Evolutionary conservation across 148 eudicot species (phyloP).

Genomic region (Vaccinium corymbosum): DNA sequence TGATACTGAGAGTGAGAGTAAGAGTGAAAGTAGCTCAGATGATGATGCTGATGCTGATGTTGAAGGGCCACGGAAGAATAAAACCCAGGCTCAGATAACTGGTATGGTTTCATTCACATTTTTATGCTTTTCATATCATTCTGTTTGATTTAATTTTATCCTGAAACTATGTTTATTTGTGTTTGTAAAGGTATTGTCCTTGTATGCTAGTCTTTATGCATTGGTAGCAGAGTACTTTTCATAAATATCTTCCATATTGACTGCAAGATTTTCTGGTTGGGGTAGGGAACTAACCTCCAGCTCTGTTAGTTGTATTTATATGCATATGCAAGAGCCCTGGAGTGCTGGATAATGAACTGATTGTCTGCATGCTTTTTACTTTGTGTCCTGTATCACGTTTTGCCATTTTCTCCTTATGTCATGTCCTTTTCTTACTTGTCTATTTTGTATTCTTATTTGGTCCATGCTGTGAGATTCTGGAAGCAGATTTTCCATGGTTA

Average conservation of each 20-base stretch:
- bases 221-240: neutral
- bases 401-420: conserved; percentile 1
- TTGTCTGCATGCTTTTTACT: conserved; percentile 2
- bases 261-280: neutral
- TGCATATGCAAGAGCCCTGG: neutral
- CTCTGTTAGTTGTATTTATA: neutral
- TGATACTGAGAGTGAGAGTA: conserved; percentile 49
- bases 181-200: neutral
- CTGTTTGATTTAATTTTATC: neutral
- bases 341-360: neutral
- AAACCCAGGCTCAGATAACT: conserved; percentile 31
- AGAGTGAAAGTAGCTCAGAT: conserved; percentile 46
- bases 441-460: conserved; percentile 5
- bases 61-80: conserved; percentile 29
- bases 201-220: neutral
- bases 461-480: conserved; percentile 14
- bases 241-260: neutral
- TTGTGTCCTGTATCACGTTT: neutral
- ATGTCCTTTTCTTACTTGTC: conserved; percentile 7
- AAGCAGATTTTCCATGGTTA: conserved; percentile 6
- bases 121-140: neutral
- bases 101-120: conserved; percentile 27
- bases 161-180: neutral
- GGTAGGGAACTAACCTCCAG: conserved; percentile 2
- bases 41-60: conserved; percentile 37